Conservation (phyloP, 106 monocot species). For the Dioscorea dumetorum region DNA sequence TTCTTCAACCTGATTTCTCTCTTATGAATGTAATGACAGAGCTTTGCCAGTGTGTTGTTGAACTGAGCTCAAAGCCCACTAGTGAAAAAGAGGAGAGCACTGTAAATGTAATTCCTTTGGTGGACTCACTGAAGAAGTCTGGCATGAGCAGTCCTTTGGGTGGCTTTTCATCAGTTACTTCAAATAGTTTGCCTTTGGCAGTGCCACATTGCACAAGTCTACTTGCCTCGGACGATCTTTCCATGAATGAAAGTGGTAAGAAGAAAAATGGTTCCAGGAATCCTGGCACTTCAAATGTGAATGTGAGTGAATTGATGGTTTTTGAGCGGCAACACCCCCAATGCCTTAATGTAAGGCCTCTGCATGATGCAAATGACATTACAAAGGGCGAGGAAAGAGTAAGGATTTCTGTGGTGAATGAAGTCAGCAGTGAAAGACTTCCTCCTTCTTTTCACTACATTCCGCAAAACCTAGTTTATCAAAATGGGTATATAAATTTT, state of each 20-base stretch:
- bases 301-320: constrained; percentile 21
- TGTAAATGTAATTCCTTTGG: constrained; percentile 17
- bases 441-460: constrained; percentile 66
- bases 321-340: constrained; percentile 13
- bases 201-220: background rate
- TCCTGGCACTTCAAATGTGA: background rate
- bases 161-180: background rate
- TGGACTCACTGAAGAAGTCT: constrained; percentile 27
- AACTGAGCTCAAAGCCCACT: constrained; percentile 21
- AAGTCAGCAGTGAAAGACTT: constrained; percentile 18
- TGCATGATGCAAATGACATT: constrained; percentile 62
- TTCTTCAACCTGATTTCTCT: constrained; percentile 37
- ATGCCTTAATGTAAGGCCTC: constrained; percentile 26
- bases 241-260: too few species aligned
- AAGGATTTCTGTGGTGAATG: constrained; percentile 43
- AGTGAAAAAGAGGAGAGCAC: constrained; percentile 16
- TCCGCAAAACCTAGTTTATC: constrained; percentile 49
- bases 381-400: constrained; percentile 69
- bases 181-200: background rate
- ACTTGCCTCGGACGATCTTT: too few species aligned
- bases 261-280: background rate
- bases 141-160: background rate
- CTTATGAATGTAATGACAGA: constrained; percentile 41
- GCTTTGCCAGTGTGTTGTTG: constrained; percentile 29
- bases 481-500: constrained; percentile 70